These are phyloP conservation scores for Fomitopsis pulvina DNA, from an alignment of 768 basidiomycete genomes.

Conservation along the genomic window DNA sequence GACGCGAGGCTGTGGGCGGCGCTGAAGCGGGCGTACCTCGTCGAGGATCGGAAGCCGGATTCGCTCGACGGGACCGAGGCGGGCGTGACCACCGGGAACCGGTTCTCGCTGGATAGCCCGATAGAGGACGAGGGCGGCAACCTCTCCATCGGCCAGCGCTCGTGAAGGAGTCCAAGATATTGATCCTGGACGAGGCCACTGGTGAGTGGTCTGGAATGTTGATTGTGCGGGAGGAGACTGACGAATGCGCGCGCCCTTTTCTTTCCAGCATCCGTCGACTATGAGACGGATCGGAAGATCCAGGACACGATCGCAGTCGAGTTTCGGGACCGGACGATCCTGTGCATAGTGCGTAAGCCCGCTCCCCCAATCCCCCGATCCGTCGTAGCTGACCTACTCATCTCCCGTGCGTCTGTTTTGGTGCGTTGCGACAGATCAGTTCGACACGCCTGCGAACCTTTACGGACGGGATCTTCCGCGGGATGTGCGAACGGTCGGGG, in stretches of 20 bases:
- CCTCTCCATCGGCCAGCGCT: conserved; percentile 74
- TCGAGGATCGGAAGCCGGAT: conserved; percentile 42
- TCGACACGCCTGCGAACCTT: conserved; percentile 69
- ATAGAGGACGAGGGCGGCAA: conserved; percentile 88
- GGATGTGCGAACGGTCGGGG: conserved; percentile 82
- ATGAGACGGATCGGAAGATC: conserved; percentile 86
- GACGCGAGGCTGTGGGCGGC: conserved; percentile 87
- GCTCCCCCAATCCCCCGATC: background rate
- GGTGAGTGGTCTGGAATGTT: conserved; percentile 27
- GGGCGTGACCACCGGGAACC: conserved; percentile 36
- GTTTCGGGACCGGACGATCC: conserved; percentile 78
- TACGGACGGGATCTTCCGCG: conserved; percentile 72
- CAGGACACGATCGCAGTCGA: conserved; percentile 83
- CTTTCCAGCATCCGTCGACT: conserved; percentile 69
- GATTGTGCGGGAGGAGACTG: background rate
- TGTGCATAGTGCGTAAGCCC: conserved; percentile 79
- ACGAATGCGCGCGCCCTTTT: background rate
- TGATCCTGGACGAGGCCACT: conserved; percentile 89
- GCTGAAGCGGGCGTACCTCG: conserved; percentile 75
- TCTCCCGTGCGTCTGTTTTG: background rate
- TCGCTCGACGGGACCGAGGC: conserved; percentile 28
- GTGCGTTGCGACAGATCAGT: no score
- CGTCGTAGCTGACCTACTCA: background rate
- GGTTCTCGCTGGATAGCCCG: conserved; percentile 76
- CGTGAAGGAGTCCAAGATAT: conserved; percentile 78